Evolutionary conservation across 768 basidiomycete species (phyloP).

Genomic region (Leccinum rimulosum): DNA sequence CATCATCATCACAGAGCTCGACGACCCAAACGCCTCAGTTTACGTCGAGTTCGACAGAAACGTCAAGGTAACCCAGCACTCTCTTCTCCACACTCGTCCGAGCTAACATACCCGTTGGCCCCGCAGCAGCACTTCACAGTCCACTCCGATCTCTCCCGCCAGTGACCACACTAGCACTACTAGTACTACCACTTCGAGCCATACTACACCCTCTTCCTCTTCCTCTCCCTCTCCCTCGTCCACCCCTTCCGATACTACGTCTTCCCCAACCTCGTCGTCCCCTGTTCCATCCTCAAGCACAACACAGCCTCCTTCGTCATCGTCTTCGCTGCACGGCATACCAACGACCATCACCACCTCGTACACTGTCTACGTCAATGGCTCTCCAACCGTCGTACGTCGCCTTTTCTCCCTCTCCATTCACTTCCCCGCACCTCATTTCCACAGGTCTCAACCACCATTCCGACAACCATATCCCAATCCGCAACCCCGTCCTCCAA

Average conservation of each 20-base stretch:
- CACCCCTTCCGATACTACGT: background rate
- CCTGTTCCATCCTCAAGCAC: background rate
- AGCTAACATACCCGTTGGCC: background rate
- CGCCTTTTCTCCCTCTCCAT: background rate
- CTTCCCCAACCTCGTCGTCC: background rate
- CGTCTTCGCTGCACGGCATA: constrained; percentile 3
- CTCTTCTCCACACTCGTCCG: background rate
- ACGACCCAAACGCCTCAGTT: background rate
- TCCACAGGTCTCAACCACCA: constrained; percentile 11
- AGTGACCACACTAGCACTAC: background rate
- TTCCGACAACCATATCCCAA: constrained; percentile 22
- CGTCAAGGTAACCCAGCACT: constrained; percentile 11
- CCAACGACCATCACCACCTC: constrained; percentile 21
- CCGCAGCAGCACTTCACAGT: constrained; percentile 4
- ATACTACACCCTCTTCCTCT: background rate
- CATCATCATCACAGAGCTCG: background rate
- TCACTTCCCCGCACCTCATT: background rate
- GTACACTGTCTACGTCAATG: constrained; percentile 17
- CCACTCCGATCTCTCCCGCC: constrained; percentile 4
- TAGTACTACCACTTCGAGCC: background rate
- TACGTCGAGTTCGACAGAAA: background rate
- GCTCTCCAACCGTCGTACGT: constrained; percentile 21
- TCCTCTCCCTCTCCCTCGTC: background rate
- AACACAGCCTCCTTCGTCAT: background rate
- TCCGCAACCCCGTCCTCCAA: background rate